phyloP scores from a whole-genome alignment of 495 filamentous ascomycete genomes.

The Penicillium herquei region DNA sequence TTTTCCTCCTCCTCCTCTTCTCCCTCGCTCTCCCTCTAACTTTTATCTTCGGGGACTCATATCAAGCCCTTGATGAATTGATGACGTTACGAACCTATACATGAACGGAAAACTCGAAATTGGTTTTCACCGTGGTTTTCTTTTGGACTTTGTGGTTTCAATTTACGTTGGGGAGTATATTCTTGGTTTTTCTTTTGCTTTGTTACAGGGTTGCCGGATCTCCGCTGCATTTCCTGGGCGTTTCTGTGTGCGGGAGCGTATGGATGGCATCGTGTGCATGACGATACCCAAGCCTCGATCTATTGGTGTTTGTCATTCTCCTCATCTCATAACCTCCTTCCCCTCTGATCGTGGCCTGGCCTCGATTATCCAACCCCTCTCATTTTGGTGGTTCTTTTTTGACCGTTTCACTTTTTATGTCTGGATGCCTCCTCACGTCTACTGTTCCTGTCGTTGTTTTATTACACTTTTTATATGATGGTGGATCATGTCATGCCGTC shows the following conservation, averaged over 20 bases:
- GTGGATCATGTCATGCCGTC: slow-evolving; percentile 16
- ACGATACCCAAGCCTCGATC: slow-evolving; percentile 44
- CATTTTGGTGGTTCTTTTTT: not conserved
- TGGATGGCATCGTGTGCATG: slow-evolving; percentile 36
- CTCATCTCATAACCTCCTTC: not conserved
- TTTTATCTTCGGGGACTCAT: slow-evolving; percentile 5
- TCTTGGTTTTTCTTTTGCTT: slow-evolving; percentile 18
- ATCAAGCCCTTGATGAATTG: slow-evolving; percentile 35
- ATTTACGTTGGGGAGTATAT: slow-evolving; percentile 14
- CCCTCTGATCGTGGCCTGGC: slow-evolving; percentile 25
- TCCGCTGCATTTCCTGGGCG: slow-evolving; percentile 35
- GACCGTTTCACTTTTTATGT: slow-evolving; percentile 3
- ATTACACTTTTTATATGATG: slow-evolving; percentile 19
- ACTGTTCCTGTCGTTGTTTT: slow-evolving; percentile 26
- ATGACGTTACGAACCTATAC: slow-evolving; percentile 45
- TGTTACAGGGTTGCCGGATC: slow-evolving; percentile 14
- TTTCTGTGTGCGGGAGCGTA: slow-evolving; percentile 27
- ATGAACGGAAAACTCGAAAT: slow-evolving; percentile 27
- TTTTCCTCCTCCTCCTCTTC: not conserved
- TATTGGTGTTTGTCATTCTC: slow-evolving; percentile 25
- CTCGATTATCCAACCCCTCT: slow-evolving; percentile 11
- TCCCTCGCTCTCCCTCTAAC: not conserved
- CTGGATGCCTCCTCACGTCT: not conserved
- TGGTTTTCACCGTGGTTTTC: slow-evolving; percentile 12
- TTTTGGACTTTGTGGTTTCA: slow-evolving; percentile 20